Evolutionary conservation across 192 early-diverging fungal species (phyloP).

Genomic region (Phlyctochytrium arcticum): DNA sequence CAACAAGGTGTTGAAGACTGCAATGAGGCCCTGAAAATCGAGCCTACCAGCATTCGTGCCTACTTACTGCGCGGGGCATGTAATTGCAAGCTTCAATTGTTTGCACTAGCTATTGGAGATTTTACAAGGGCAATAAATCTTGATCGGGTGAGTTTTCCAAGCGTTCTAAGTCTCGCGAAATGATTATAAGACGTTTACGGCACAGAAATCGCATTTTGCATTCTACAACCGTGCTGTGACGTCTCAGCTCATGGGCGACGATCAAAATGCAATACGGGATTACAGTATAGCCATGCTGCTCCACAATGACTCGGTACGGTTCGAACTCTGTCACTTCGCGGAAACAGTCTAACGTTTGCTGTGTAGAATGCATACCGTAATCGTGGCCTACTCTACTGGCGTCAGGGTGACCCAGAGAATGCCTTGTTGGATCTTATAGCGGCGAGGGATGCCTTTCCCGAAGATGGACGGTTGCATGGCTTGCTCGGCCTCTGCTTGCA

Average conservation of each 20-base stretch:
- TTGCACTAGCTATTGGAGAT: conserved; percentile 36
- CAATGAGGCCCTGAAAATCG: conserved; percentile 42
- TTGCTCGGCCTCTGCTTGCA: conserved; percentile 50
- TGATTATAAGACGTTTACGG: neutral
- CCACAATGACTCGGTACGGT: conserved; percentile 40
- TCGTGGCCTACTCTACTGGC: conserved; percentile 54
- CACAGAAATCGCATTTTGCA: conserved; percentile 39
- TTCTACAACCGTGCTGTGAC: conserved; percentile 55
- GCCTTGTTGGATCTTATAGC: conserved; percentile 50
- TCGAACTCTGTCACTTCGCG: neutral
- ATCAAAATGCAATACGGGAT: conserved; percentile 47
- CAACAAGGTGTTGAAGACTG: conserved; percentile 39
- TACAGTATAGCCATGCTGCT: conserved; percentile 53
- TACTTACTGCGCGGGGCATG: conserved; percentile 46
- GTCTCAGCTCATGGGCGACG: conserved; percentile 42
- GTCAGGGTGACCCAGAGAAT: conserved; percentile 48
- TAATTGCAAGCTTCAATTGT: conserved; percentile 41
- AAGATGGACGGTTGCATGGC: conserved; percentile 41
- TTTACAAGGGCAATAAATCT: conserved; percentile 43
- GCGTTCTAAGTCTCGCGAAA: neutral
- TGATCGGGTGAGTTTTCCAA: conserved; percentile 32
- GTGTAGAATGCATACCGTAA: conserved; percentile 52
- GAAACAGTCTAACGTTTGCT: neutral
- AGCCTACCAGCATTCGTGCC: conserved; percentile 52
- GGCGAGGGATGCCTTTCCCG: conserved; percentile 49